These are phyloP conservation scores for Microdochium paspali DNA, from an alignment of 2,329 filamentous ascomycete species.

Conservation along the genomic window DNA sequence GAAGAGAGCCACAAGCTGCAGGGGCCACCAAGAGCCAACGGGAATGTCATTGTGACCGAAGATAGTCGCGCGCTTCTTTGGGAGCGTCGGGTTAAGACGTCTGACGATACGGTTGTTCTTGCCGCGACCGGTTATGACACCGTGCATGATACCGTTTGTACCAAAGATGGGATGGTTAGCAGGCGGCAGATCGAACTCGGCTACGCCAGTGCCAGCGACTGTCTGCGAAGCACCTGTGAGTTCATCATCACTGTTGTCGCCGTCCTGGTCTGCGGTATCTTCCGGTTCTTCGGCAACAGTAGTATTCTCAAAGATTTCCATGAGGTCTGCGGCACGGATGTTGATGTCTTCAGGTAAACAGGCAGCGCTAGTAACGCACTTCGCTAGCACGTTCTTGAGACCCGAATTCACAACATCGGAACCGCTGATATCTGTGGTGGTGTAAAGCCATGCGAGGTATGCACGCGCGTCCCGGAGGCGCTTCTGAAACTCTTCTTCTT, in stretches of 20 bases:
- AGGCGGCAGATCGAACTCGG: neutral
- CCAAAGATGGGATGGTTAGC: neutral
- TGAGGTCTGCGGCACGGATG: neutral
- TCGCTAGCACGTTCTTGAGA: neutral
- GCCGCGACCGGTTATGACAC: neutral
- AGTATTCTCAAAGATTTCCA: neutral
- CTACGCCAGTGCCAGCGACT: neutral
- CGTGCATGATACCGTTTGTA: neutral
- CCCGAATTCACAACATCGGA: neutral
- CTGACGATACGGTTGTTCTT: neutral
- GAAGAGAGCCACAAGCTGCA: constrained; percentile 37
- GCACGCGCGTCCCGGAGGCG: neutral
- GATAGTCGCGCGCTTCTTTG: neutral
- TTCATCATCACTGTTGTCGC: neutral
- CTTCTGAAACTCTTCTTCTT: neutral
- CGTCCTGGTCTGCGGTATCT: neutral
- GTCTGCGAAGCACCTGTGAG: neutral
- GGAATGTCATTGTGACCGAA: constrained; percentile 21
- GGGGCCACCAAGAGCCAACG: constrained; percentile 42
- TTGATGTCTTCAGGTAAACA: neutral
- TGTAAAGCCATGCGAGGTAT: neutral
- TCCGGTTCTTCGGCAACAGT: neutral
- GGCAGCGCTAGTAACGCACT: neutral
- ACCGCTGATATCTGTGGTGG: neutral
- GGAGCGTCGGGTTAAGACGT: neutral